A percentile compares a stretch with the other conserved stretches of the same genome.
phyloP scores from a whole-genome alignment of 2,329 filamentous ascomycete species.

The Furcasterigmium furcatum region DNA sequence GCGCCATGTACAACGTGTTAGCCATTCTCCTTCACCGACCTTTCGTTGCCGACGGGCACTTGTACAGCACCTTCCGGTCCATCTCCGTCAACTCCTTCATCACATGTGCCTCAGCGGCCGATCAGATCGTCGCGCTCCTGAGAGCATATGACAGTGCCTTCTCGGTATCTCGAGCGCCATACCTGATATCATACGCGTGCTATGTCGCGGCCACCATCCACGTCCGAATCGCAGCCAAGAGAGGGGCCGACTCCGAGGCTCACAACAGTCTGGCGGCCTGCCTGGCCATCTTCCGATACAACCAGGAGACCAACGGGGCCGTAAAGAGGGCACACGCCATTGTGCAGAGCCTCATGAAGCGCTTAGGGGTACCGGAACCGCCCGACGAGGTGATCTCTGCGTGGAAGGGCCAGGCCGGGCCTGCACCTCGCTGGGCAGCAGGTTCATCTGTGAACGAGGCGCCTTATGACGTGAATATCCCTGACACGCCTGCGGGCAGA shows the following conservation, averaged over 20 bases:
- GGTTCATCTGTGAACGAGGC: background rate
- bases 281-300: constrained; percentile 41
- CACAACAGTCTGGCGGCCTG: constrained; percentile 38
- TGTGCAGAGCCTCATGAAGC: constrained; percentile 40
- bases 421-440: constrained; percentile 3
- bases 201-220: constrained; percentile 53
- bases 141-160: constrained; percentile 41
- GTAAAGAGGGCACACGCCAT: constrained; percentile 41
- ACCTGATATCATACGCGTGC: constrained; percentile 52
- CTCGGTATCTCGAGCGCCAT: constrained; percentile 42
- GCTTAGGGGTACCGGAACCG: constrained; percentile 27
- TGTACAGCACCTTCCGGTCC: constrained; percentile 35
- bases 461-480: background rate
- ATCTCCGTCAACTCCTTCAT: constrained; percentile 39
- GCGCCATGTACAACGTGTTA: constrained; percentile 46
- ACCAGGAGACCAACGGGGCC: constrained; percentile 47
- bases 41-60: constrained; percentile 46
- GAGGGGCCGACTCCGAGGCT: constrained; percentile 32
- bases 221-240: constrained; percentile 45
- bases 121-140: constrained; percentile 38
- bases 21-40: constrained; percentile 51
- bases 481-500: background rate
- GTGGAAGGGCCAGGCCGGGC: background rate
- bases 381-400: background rate
- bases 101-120: constrained; percentile 42